Evolutionary conservation across 257 asterid species (phyloP).

Genomic region (Solanum corneliomulleri): DNA sequence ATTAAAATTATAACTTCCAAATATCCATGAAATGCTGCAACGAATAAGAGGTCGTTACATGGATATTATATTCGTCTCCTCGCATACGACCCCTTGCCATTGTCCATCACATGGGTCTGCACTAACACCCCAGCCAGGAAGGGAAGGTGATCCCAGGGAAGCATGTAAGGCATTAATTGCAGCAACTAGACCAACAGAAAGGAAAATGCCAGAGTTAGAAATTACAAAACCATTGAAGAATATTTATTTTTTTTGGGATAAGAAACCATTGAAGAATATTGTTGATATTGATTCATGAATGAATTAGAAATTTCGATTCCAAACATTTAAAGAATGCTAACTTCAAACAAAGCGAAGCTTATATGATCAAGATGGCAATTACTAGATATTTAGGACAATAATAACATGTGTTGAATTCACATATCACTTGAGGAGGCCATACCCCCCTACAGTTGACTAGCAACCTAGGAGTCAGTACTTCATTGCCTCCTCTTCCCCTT

Average conservation of each 20-base stretch:
- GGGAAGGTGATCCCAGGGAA: slow-evolving; percentile 51
- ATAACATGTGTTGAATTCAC: neutral
- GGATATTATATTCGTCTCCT: slow-evolving; percentile 28
- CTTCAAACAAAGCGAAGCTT: neutral
- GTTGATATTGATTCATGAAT: neutral
- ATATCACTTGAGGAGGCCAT: neutral
- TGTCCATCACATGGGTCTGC: slow-evolving; percentile 56
- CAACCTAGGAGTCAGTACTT: neutral
- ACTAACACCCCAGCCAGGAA: slow-evolving; percentile 60
- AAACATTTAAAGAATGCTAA: neutral
- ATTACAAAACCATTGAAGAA: neutral
- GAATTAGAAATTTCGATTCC: neutral
- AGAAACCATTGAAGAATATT: neutral
- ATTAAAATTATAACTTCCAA: neutral
- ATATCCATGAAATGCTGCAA: neutral
- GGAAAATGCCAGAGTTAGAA: neutral
- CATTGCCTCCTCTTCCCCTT: neutral
- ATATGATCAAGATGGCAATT: neutral
- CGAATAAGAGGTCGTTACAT: slow-evolving; percentile 22
- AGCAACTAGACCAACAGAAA: slow-evolving; percentile 32
- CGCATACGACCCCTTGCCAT: slow-evolving; percentile 62
- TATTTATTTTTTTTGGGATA: too few species aligned
- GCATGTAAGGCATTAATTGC: slow-evolving; percentile 44
- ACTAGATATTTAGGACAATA: neutral
- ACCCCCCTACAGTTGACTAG: neutral